Base-by-base conservation (phyloP, 257 asterid genomes). In the Nicotiana tabacum region DNA sequence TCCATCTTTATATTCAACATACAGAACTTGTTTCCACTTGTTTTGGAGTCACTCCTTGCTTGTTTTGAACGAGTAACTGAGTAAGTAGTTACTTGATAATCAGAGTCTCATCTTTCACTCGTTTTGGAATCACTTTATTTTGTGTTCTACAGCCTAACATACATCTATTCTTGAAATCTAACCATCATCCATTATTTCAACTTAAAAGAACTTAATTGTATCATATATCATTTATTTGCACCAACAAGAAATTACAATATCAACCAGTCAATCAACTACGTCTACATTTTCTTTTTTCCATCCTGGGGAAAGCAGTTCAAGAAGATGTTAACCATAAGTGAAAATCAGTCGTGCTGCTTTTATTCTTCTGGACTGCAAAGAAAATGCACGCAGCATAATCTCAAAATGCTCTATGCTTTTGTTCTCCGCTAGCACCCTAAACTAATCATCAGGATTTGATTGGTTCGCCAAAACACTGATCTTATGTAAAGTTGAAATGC, bases 401-500 rank as follows among this genome's bases (percentile, higher is more conserved):
- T 64, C 68, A 57, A 57, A 51, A 3, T 11, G 13, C 58, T 46
- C 79, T 72, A 24, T 21, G 46, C 48, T 5, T 11, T 72, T 72
- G n/a, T 24, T 46, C 48, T 12, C 60, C 61, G 12, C 61, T 72
- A 24, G 79, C 61, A 72, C 48, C 79, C 13, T 12, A 53, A 70
- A 72, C 39, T 72, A 72, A 72, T 72, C 79, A 72, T 6, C 39
- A 72, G 61, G 21, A 30, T 39, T 46, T 4, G 24, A 24, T 46
- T 72, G 30, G 30, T 24, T 12, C 6, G 0, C 21, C 61, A n/a
- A 9, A 70, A 46, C 21, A 24, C 79, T 72, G 39, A 72, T 72
- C 60, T 72, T 46, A 72, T 72, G 60, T 72, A 72, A n/a, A 72
- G 78, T 72, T 72, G 60, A 46, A 72, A 72, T 46, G 16, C 39